These are phyloP conservation scores for Hypoxylon crocopeplum DNA, from an alignment of 495 filamentous ascomycete species.

Conservation along the genomic window DNA sequence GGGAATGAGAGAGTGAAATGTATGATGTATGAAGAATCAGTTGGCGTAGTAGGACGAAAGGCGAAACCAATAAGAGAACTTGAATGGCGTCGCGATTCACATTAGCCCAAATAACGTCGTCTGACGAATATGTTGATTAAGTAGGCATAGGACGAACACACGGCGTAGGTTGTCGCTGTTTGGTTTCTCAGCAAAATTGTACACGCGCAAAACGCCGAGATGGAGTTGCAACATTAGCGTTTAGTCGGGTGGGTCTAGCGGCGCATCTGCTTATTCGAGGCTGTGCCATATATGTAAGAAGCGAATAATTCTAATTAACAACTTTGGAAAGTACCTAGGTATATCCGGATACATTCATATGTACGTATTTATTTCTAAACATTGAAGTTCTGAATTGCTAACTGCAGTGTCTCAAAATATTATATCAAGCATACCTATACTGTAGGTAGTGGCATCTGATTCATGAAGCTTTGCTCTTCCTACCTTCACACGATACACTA, in stretches of 20 bases:
- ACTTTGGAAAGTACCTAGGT: no score
- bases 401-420: no score
- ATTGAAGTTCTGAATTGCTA: no score
- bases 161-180: not conserved
- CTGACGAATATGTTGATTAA: conserved; percentile 6
- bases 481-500: no score
- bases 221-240: conserved; percentile 21
- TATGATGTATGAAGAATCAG: conserved; percentile 3
- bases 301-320: not conserved
- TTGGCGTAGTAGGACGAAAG: not conserved
- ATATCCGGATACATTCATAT: no score
- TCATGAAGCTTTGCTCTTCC: no score
- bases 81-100: conserved; percentile 18
- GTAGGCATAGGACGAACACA: not conserved
- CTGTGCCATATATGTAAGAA: not conserved
- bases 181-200: conserved; percentile 26
- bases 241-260: conserved; percentile 14
- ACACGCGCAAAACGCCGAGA: conserved; percentile 30
- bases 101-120: not conserved
- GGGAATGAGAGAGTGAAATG: not conserved
- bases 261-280: not conserved
- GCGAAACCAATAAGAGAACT: conserved; percentile 7
- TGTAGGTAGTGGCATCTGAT: no score
- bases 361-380: no score
- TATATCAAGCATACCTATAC: no score